A percentile compares a stretch with the other conserved stretches of the same genome.
phyloP scores from a whole-genome alignment of 2,329 filamentous ascomycete genomes.

The Cercospora janseana region DNA sequence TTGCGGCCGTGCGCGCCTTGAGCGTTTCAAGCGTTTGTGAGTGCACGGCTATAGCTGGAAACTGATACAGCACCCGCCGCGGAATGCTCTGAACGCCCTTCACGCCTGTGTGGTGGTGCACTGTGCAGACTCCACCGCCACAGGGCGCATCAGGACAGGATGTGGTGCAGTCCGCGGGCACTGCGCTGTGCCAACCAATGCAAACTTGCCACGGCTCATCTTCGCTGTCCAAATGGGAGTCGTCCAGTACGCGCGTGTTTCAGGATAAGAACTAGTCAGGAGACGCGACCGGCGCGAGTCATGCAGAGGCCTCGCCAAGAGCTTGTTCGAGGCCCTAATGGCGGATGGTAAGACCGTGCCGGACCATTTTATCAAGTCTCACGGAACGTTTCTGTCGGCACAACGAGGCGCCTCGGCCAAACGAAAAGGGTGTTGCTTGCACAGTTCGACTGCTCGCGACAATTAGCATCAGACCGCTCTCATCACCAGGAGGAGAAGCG shows the following conservation, averaged over 20 bases:
- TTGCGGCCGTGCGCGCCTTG: conserved; percentile 3
- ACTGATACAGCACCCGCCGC: background rate
- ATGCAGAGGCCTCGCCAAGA: background rate
- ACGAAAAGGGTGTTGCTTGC: background rate
- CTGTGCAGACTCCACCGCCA: no score
- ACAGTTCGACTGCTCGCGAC: background rate
- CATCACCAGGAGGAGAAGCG: no score
- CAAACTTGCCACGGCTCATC: no score
- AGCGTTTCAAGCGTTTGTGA: background rate
- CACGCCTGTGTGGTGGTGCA: no score
- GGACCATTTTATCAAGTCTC: background rate
- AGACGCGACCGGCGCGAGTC: background rate
- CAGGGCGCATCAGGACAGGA: no score
- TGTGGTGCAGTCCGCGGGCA: no score
- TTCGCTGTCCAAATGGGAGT: no score
- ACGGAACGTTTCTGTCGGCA: background rate
- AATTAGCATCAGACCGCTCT: no score
- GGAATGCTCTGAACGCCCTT: no score
- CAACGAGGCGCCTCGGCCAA: background rate
- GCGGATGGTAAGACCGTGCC: background rate
- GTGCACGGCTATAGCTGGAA: conserved; percentile 1
- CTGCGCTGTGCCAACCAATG: no score
- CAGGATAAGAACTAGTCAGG: no score
- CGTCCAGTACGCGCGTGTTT: no score
- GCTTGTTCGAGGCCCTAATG: background rate